These are phyloP conservation scores for Medicago lupulina DNA, from an alignment of 306 rosid species.

Conservation along the genomic window DNA sequence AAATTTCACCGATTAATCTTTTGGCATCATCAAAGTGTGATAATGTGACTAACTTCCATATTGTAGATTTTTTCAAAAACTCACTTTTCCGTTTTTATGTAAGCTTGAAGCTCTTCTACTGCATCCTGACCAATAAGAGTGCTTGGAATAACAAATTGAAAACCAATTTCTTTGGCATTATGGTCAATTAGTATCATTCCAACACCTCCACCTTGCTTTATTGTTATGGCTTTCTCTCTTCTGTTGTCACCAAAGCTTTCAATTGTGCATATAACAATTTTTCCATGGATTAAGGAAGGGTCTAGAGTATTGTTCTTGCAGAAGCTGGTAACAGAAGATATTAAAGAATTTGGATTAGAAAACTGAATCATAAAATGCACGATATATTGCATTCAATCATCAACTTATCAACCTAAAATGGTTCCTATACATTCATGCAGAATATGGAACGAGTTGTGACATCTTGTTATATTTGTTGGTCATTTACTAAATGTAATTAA, in stretches of 20 bases:
- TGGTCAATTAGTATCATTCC: constrained; percentile 79
- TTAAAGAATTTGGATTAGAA: constrained; percentile 4
- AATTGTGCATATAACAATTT: constrained; percentile 67
- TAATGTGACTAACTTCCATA: not conserved
- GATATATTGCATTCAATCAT: no score
- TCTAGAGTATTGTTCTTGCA: constrained; percentile 66
- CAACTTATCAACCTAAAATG: no score
- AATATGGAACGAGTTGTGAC: no score
- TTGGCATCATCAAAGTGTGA: constrained; percentile 2
- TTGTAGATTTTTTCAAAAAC: constrained; percentile 39
- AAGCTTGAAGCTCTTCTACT: constrained; percentile 66
- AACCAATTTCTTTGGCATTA: constrained; percentile 59
- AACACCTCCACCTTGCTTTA: constrained; percentile 68
- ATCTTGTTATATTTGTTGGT: no score
- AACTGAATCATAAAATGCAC: no score
- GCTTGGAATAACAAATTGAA: constrained; percentile 65
- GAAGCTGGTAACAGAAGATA: constrained; percentile 54
- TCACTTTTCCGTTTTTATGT: constrained; percentile 59
- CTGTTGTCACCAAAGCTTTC: constrained; percentile 54
- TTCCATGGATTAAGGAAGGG: constrained; percentile 58
- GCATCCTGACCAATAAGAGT: constrained; percentile 67
- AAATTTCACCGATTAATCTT: constrained; percentile 8
- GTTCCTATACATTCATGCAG: no score
- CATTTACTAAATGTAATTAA: no score
- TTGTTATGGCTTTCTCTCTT: constrained; percentile 41